Base-by-base conservation (phyloP, 108 stramenopile species). In the Fragilaria crotonensis region DNA sequence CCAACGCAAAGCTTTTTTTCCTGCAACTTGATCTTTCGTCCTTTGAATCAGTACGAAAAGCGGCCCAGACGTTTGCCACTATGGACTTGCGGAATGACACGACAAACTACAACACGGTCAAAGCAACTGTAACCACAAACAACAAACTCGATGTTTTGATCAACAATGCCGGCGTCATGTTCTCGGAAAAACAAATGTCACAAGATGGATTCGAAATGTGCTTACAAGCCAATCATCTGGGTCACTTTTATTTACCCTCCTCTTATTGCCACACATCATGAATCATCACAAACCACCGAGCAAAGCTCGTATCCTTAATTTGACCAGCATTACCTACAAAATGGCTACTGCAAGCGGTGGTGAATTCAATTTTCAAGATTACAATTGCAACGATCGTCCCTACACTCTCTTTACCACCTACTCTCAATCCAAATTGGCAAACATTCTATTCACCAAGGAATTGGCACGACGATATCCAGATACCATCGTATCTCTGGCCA, bases 131-230 rank as follows among this genome's bases (percentile, higher is more conserved):
- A 14, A 46, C 4, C 22, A n/a, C 18, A 36, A 25, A 25, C 26
- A 23, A 48, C 70, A 33, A 63, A 53, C 56, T 75, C 59, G 75
- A 93, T 73, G 62, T 83, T 1, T 57, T 93, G 5, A 80, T 94
- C 23, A 83, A 84, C 73, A 94, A 94, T 73, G 93, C 93, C 21
- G 93, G 92, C 29, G 71, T 94, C 48, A 87, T 94, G 88, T 84
- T 80, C 72, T 73, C 72, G 4, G 62, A 64, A 14, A 68, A 80
- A 50, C 46, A 55, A 0, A 70, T 60, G 31, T 68, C 72, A 23
- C 61, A 56, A 46, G 83, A 84, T 64, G 88, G 86, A 29, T 54
- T 64, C 14, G 93, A 94, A 64, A 62, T 84, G 45, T 80, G 83
- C 31, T 81, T 94, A 81, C 84, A 87, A 62, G 86, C 82, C 48